These are phyloP conservation scores for Nowakowskiella sp. DNA, from an alignment of 192 early-diverging fungal species.

Conservation along the genomic window DNA sequence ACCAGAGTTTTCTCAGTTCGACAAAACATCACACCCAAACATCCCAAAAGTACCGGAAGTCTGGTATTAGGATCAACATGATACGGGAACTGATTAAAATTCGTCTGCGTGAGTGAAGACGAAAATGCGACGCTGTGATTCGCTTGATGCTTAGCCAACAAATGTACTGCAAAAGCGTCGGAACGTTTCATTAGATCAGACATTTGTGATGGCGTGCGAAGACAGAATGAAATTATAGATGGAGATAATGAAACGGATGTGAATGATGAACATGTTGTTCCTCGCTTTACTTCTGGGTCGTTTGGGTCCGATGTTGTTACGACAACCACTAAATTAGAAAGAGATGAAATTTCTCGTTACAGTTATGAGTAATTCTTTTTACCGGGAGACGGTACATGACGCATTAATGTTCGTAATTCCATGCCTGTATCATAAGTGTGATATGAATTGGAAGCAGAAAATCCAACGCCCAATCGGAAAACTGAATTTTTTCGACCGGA, in stretches of 20 bases:
- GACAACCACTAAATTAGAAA: constrained; percentile 36
- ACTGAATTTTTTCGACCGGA: too few species aligned
- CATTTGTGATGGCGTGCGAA: constrained; percentile 53
- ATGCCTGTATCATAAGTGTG: too few species aligned
- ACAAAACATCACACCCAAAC: constrained; percentile 54
- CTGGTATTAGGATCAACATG: constrained; percentile 32
- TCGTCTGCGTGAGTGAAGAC: constrained; percentile 35
- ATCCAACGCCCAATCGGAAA: too few species aligned
- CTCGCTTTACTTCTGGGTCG: constrained; percentile 32
- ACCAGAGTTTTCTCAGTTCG: constrained; percentile 30
- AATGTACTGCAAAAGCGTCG: constrained; percentile 48
- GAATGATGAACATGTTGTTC: constrained; percentile 61
- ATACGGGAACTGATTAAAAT: constrained; percentile 19
- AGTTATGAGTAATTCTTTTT: neutral
- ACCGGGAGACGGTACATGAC: constrained; percentile 57
- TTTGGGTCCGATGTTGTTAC: constrained; percentile 34
- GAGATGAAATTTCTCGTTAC: too few species aligned
- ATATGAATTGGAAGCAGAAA: too few species aligned
- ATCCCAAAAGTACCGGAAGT: constrained; percentile 46
- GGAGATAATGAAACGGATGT: constrained; percentile 56
- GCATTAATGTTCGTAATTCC: constrained; percentile 43
- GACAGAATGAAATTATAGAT: constrained; percentile 53
- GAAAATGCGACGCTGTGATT: constrained; percentile 51
- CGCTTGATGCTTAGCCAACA: constrained; percentile 48
- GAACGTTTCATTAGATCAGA: constrained; percentile 43